Evolutionary conservation across 208 protist species (phyloP).

Genomic region (Crithidia brevicula): DNA sequence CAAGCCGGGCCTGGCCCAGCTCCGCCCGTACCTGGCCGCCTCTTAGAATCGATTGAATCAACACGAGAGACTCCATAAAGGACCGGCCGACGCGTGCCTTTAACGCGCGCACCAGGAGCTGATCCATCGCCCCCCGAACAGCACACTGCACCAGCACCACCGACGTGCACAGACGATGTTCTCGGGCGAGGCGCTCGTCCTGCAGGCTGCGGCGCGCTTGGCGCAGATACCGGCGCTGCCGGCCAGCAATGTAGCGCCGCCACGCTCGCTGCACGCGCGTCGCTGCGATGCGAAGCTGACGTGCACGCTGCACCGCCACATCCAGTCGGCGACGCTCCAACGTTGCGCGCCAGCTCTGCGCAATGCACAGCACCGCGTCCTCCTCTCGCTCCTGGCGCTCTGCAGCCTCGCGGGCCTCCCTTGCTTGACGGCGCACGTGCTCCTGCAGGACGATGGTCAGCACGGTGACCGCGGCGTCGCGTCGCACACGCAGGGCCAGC

Average conservation of each 20-base stretch:
- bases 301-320: constrained; percentile 37
- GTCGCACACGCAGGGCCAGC: constrained; percentile 2
- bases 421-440: constrained; percentile 38
- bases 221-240: constrained; percentile 66
- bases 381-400: constrained; percentile 8
- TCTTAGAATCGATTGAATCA: constrained; percentile 47
- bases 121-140: constrained; percentile 46
- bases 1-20: constrained; percentile 6
- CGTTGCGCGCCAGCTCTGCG: constrained; percentile 36
- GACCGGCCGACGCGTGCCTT: constrained; percentile 52
- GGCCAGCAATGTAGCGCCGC: constrained; percentile 44
- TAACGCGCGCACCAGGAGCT: constrained; percentile 34
- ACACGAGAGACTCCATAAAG: constrained; percentile 42
- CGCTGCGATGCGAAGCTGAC: constrained; percentile 41
- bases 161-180: constrained; percentile 35
- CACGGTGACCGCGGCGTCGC: constrained; percentile 28
- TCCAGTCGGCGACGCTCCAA: constrained; percentile 45
- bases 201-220: constrained; percentile 37
- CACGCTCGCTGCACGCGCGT: constrained; percentile 50
- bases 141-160: constrained; percentile 52
- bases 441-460: constrained; percentile 56
- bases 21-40: constrained; percentile 33
- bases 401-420: constrained; percentile 31
- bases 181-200: constrained; percentile 45
- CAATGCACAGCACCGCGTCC: constrained; percentile 52